phyloP scores from a whole-genome alignment of 2,329 filamentous ascomycete genomes.

The Sporothrix phasma region DNA sequence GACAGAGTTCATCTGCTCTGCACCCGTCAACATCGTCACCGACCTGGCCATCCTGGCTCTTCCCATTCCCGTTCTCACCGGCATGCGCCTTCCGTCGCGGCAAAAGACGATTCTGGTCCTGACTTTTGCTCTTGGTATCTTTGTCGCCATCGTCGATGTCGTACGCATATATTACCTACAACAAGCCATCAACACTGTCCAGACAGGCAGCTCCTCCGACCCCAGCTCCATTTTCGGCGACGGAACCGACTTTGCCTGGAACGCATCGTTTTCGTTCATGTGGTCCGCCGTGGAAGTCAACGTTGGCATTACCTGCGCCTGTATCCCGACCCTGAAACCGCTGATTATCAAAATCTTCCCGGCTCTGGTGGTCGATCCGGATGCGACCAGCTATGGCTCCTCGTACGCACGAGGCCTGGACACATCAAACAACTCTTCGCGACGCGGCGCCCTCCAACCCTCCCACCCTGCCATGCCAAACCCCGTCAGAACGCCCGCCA shows the following conservation, averaged over 20 bases:
- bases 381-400: conserved; percentile 30
- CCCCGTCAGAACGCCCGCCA: neutral
- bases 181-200: conserved; percentile 46
- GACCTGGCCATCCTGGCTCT: conserved; percentile 80
- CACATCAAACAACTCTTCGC: conserved; percentile 1
- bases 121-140: conserved; percentile 79
- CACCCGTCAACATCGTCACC: conserved; percentile 85
- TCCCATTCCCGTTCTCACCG: conserved; percentile 78
- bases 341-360: conserved; percentile 59
- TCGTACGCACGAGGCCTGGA: conserved; percentile 14
- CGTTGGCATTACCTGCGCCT: conserved; percentile 79
- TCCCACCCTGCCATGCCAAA: neutral
- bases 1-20: conserved; percentile 60
- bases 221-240: conserved; percentile 40
- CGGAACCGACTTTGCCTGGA: conserved; percentile 52
- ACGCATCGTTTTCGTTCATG: conserved; percentile 78
- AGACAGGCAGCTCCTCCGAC: conserved; percentile 26
- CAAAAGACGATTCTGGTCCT: conserved; percentile 82
- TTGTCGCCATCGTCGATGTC: conserved; percentile 80
- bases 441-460: neutral
- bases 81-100: conserved; percentile 71
- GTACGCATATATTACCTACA: conserved; percentile 85
- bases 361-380: conserved; percentile 43
- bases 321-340: conserved; percentile 86
- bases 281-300: conserved; percentile 93